A percentile compares a stretch with the other conserved stretches of the same genome.
These are phyloP conservation scores for Sapria himalayana DNA, from an alignment of 345 rosid species.

Conservation along the genomic window DNA sequence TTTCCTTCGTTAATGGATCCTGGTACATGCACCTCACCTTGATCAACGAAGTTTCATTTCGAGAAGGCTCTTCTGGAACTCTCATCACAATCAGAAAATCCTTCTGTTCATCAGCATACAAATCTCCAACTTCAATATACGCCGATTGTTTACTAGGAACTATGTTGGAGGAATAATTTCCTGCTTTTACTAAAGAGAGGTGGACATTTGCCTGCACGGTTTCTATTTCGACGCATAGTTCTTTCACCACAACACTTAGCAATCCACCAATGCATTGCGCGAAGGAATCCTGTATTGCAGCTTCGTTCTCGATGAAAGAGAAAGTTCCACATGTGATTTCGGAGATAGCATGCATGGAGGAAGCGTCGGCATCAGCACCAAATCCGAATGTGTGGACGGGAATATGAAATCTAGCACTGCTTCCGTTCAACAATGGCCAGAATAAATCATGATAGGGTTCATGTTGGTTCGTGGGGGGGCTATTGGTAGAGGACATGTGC, in stretches of 20 bases:
- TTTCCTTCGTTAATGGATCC: slow-evolving; percentile 60
- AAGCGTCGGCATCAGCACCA: slow-evolving; percentile 86
- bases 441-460: slow-evolving; percentile 42
- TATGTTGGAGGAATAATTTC: slow-evolving; percentile 47
- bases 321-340: slow-evolving; percentile 86
- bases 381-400: slow-evolving; percentile 92
- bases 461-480: slow-evolving; percentile 26
- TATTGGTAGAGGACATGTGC: slow-evolving; percentile 54
- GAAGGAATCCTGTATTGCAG: slow-evolving; percentile 86
- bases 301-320: slow-evolving; percentile 80
- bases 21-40: slow-evolving; percentile 56
- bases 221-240: slow-evolving; percentile 47
- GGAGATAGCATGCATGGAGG: slow-evolving; percentile 77
- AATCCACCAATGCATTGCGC: slow-evolving; percentile 99
- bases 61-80: slow-evolving; percentile 34
- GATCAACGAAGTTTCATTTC: slow-evolving; percentile 29
- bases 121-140: slow-evolving; percentile 54
- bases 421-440: slow-evolving; percentile 41
- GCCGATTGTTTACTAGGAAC: slow-evolving; percentile 27
- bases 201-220: slow-evolving; percentile 24
- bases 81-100: slow-evolving; percentile 65
- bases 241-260: slow-evolving; percentile 81
- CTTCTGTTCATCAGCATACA: slow-evolving; percentile 90
- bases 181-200: slow-evolving; percentile 49
- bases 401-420: slow-evolving; percentile 42